Evolutionary conservation across 2,329 filamentous ascomycete species (phyloP), one percentile per base, ranked within the genome.

Genomic region (Colletotrichum godetiae): DNA sequence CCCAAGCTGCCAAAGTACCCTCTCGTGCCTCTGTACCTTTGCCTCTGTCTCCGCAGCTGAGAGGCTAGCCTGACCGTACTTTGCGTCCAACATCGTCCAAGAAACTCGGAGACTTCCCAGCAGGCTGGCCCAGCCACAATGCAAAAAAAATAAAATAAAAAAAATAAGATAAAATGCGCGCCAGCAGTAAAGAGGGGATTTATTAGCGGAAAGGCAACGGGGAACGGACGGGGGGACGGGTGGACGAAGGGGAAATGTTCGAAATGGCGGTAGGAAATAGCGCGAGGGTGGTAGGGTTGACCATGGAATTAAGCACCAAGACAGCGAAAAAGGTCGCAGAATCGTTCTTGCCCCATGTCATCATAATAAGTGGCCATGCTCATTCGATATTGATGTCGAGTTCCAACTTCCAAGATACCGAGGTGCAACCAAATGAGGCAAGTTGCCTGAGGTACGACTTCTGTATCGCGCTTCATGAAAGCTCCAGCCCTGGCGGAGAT

Each of bases 351-450:
- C 37, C 69, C 59, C 53, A 59, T 63, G 66, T 64, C 66, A 69
- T 72, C 37, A 62, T 58, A 63, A 63, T 58, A 69, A 64, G 59
- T 66, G 67, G 67, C 33, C 67, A 64, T 70, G 56, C 70, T 52
- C 46, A 55, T 56, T 61, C 46, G 60, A 73, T 57, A 65, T 65
- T 56, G 70, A 70, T 70, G 65, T 73, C 70, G 49, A 70, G 29
- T 59, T 49, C 67, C 59, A 64, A 56, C 59, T 49, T 33, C 24
- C 55, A 59, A 67, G 27, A 31, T 52, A 60, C 66, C 59, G 42
- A 64, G 63, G 56, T 29, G 52, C 22, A 37, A 15, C 68, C 52
- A 62, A 58, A 62, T 57, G 53, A 29, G 64, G 64, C 64, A 68
- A 62, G 64, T 62, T 68, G 57, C 49, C 68, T 58, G 58, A 52